Evolutionary conservation across 73 alveolate genomes (phyloP).

Genomic region (Paramecium caudatum): DNA sequence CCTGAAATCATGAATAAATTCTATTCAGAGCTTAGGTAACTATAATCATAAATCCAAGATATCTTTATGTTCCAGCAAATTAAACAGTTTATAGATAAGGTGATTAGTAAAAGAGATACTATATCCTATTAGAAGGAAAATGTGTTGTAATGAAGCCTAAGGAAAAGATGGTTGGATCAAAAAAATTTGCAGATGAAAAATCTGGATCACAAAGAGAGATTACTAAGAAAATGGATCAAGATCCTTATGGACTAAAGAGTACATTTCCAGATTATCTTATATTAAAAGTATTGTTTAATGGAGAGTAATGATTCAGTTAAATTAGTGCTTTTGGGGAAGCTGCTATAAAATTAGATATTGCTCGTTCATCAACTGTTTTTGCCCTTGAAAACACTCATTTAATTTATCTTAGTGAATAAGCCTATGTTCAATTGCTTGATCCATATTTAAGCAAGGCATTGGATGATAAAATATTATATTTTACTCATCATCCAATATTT

Average conservation of each 20-base stretch:
- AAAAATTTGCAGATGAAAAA: not conserved
- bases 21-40: slow-evolving; percentile 54
- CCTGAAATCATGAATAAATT: slow-evolving; percentile 51
- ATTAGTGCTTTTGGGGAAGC: slow-evolving; percentile 62
- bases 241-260: slow-evolving; percentile 62
- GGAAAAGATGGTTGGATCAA: slow-evolving; percentile 65
- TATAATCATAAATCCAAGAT: not conserved
- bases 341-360: slow-evolving; percentile 40
- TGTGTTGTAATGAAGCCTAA: slow-evolving; percentile 63
- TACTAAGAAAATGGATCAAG: not conserved
- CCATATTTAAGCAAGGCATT: slow-evolving; percentile 18
- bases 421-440: slow-evolving; percentile 8
- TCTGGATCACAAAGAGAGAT: not conserved
- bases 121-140: slow-evolving; percentile 44
- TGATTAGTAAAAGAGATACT: slow-evolving; percentile 31
- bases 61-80: slow-evolving; percentile 54
- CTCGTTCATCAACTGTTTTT: slow-evolving; percentile 56
- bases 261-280: slow-evolving; percentile 59
- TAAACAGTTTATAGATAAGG: slow-evolving; percentile 45
- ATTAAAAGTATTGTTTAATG: slow-evolving; percentile 1
- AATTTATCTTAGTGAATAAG: slow-evolving; percentile 7
- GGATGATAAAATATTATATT: slow-evolving; percentile 30
- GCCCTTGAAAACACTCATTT: slow-evolving; percentile 56
- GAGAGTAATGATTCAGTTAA: slow-evolving; percentile 1
- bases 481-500: not conserved